Percentiles rank a stretch among this genome's conserved stretches.
Evolutionary conservation across 2,329 filamentous ascomycete species (phyloP).

Genomic region (Diplodia mutila): DNA sequence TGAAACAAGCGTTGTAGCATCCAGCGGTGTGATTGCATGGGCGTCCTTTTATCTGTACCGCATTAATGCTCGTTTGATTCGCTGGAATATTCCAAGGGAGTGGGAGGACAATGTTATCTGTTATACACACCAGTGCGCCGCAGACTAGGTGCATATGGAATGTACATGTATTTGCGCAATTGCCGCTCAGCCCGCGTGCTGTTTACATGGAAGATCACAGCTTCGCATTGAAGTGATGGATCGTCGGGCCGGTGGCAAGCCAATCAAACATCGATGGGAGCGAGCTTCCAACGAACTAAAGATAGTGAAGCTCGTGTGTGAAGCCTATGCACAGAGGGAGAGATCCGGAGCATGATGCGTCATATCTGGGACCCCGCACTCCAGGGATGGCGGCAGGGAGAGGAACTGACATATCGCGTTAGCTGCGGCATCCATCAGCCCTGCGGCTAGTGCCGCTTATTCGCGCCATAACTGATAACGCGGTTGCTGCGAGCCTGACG

Average conservation of each 20-base stretch:
- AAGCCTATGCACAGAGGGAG: too few species aligned
- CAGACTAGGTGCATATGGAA: too few species aligned
- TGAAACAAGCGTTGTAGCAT: too few species aligned
- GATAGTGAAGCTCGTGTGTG: too few species aligned
- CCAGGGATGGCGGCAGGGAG: not conserved
- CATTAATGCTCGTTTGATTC: too few species aligned
- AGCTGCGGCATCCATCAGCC: slow-evolving; percentile 6
- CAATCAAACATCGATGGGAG: not conserved
- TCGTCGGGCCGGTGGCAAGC: not conserved
- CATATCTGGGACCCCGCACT: not conserved
- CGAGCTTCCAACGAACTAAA: not conserved
- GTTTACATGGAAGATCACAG: not conserved
- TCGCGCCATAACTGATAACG: not conserved
- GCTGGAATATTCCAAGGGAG: too few species aligned
- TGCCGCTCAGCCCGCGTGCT: not conserved
- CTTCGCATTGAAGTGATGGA: not conserved
- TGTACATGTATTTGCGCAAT: too few species aligned
- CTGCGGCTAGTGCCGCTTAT: slow-evolving; percentile 6
- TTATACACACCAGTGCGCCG: too few species aligned
- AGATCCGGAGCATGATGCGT: not conserved
- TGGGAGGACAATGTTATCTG: too few species aligned
- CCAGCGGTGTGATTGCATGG: too few species aligned
- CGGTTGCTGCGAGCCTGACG: slow-evolving; percentile 10
- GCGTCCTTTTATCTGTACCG: too few species aligned
- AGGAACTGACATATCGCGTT: not conserved